A percentile compares a stretch with the other conserved stretches of the same genome.
These are phyloP conservation scores for Dillenia suffruticosa DNA, from an alignment of 164 flowering plant species.

Conservation along the genomic window DNA sequence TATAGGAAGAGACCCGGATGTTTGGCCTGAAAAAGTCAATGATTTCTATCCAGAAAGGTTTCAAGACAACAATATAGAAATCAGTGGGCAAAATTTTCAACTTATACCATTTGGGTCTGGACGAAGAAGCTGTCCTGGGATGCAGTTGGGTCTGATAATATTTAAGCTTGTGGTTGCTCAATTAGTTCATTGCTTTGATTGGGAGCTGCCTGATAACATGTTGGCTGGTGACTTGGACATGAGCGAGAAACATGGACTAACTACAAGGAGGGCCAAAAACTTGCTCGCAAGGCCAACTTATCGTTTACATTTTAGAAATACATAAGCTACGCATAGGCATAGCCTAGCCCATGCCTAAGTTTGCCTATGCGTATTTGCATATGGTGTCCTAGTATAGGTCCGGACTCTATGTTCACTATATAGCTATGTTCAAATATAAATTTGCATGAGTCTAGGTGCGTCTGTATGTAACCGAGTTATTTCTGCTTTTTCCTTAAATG, in stretches of 20 bases:
- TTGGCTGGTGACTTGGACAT: not conserved
- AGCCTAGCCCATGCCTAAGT: too few species aligned
- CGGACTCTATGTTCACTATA: too few species aligned
- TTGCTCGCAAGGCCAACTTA: not conserved
- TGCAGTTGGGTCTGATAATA: not conserved
- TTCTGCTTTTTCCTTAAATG: too few species aligned
- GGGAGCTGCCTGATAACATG: conserved; percentile 5
- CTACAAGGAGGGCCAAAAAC: not conserved
- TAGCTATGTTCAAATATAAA: too few species aligned
- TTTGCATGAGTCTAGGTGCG: too few species aligned
- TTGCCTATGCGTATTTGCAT: too few species aligned
- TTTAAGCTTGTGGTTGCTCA: not conserved
- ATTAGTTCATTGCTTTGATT: conserved; percentile 10
- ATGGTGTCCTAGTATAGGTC: too few species aligned
- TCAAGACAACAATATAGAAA: not conserved
- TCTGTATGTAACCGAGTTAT: too few species aligned
- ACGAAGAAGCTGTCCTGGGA: conserved; percentile 6
- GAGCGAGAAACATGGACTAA: conserved; percentile 1
- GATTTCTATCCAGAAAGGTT: conserved; percentile 9
- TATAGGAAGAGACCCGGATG: conserved; percentile 24
- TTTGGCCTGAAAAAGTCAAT: conserved; percentile 13
- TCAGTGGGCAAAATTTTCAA: not conserved
- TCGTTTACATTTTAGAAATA: conserved; percentile 1
- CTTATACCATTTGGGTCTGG: conserved; percentile 6
- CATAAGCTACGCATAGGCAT: too few species aligned